phyloP scores from a whole-genome alignment of 2,329 filamentous ascomycete genomes.

The Gnomoniopsis smithogilvyi region DNA sequence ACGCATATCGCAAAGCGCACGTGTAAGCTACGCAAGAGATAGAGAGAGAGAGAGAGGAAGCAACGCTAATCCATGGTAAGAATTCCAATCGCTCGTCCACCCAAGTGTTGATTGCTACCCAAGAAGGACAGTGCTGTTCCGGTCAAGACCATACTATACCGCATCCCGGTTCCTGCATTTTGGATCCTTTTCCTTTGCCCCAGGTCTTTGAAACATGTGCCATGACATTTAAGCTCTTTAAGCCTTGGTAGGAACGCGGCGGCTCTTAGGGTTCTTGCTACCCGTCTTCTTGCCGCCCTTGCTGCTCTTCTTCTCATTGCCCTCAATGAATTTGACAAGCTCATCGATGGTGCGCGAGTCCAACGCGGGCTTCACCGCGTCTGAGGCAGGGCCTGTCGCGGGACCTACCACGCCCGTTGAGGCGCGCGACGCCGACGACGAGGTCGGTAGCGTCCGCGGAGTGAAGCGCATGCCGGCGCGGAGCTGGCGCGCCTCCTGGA shows the following conservation, averaged over 20 bases:
- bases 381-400: constrained; percentile 33
- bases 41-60: neutral
- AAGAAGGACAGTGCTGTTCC: neutral
- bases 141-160: too few species aligned
- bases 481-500: constrained; percentile 71
- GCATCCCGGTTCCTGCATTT: too few species aligned
- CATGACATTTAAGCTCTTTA: too few species aligned
- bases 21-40: too few species aligned
- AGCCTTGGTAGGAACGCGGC: constrained; percentile 28
- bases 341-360: constrained; percentile 90
- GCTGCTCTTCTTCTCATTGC: constrained; percentile 53
- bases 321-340: constrained; percentile 91
- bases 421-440: constrained; percentile 22
- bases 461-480: constrained; percentile 68
- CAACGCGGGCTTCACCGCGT: constrained; percentile 37
- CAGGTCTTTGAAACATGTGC: too few species aligned
- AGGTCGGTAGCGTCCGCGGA: constrained; percentile 53
- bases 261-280: constrained; percentile 53
- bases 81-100: neutral
- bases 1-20: neutral
- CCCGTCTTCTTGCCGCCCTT: constrained; percentile 24
- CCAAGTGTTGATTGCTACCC: neutral
- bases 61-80: neutral
- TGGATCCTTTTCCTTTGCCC: too few species aligned
- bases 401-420: constrained; percentile 35